Conservation (phyloP, 257 asterid genomes). For the Avicennia marina region DNA sequence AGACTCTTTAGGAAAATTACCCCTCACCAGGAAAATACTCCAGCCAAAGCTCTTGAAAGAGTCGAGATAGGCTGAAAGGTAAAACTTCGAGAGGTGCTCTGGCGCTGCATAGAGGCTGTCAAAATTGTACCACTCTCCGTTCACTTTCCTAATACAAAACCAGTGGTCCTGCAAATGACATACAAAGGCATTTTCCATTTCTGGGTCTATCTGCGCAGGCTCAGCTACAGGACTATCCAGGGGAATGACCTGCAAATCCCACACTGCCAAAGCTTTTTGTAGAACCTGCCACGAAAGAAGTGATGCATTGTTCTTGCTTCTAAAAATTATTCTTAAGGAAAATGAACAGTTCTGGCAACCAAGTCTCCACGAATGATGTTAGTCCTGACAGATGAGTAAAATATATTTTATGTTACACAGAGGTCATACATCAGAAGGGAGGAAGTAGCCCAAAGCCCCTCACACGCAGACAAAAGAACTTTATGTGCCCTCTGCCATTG, state of each 20-base stretch:
- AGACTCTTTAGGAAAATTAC: constrained; percentile 83
- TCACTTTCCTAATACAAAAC: constrained; percentile 93
- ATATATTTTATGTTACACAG: too few relatives aligned
- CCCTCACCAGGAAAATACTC: constrained; percentile 92
- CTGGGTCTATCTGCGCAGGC: constrained; percentile 89
- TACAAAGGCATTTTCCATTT: constrained; percentile 79
- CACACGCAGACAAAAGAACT: too few relatives aligned
- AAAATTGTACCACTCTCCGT: constrained; percentile 78
- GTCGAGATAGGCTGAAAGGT: constrained; percentile 94
- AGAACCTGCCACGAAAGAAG: constrained; percentile 61
- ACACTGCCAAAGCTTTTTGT: constrained; percentile 85
- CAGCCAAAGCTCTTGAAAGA: constrained; percentile 80
- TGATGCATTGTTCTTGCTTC: too few relatives aligned
- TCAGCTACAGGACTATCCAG: constrained; percentile 91
- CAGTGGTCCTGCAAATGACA: constrained; percentile 93
- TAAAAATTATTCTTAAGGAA: background rate
- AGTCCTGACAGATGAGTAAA: too few relatives aligned
- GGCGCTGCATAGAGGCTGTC: constrained; percentile 74
- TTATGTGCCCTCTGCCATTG: too few relatives aligned
- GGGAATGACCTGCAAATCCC: constrained; percentile 93
- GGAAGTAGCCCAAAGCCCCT: too few relatives aligned
- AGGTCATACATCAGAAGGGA: too few relatives aligned
- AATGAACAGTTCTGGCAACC: background rate
- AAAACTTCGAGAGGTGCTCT: constrained; percentile 90
- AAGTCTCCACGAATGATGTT: too few relatives aligned